A percentile compares a stretch with the other conserved stretches of the same genome.
Evolutionary conservation across 176 grass and related monocot genomes (phyloP).

Genomic region (Alopecurus myosuroides): DNA sequence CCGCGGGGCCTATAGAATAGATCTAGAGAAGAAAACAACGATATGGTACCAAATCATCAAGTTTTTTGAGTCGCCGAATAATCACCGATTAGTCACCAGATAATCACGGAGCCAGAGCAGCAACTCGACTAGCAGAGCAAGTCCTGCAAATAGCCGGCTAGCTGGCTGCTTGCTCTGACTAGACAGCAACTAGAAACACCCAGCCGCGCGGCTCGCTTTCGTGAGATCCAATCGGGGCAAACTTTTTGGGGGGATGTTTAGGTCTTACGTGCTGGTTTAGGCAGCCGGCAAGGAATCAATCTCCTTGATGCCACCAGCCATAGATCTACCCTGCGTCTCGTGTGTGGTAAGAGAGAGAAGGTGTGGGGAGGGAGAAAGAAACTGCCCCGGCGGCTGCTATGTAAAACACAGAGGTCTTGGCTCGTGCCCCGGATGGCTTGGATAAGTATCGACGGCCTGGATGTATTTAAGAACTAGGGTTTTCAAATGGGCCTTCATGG

Average conservation of each 20-base stretch:
- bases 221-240: not conserved
- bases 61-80: not conserved
- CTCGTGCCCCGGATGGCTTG: not conserved
- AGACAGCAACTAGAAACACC: not conserved
- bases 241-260: not conserved
- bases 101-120: not conserved
- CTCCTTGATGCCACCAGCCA: not conserved
- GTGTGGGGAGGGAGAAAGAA: not conserved
- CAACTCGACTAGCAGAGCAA: not conserved
- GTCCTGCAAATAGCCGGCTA: not conserved
- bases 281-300: not conserved
- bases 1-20: not conserved
- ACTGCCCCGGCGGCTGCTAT: not conserved
- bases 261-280: not conserved
- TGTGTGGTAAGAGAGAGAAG: slow-evolving; percentile 11
- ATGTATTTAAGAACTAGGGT: not conserved
- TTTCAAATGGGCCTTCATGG: slow-evolving; percentile 14
- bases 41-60: slow-evolving; percentile 1
- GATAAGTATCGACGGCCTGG: not conserved
- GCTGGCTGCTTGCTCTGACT: not conserved
- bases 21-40: not conserved
- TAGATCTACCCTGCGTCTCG: not conserved
- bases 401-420: not conserved
- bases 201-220: not conserved
- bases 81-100: not conserved